These are phyloP conservation scores for Cordyceps fumosorosea DNA, from an alignment of 2,329 filamentous ascomycete species.

Conservation along the genomic window DNA sequence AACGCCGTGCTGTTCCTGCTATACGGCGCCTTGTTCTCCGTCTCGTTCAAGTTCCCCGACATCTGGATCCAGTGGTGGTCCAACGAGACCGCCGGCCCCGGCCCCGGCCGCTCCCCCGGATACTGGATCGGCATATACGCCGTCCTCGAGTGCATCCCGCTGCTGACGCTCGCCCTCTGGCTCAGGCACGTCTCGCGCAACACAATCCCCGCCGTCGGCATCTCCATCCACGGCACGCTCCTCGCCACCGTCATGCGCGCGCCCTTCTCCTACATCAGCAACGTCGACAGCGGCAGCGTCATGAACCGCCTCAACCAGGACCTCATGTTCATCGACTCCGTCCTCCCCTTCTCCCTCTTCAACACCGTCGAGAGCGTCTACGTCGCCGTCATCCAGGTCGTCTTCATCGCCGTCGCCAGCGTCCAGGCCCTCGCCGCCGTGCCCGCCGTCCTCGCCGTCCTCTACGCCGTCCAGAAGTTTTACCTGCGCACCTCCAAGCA, in stretches of 20 bases:
- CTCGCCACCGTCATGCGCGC: not conserved
- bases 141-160: not conserved
- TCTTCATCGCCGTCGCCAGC: not conserved
- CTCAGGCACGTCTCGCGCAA: not conserved
- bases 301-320: constrained; percentile 7
- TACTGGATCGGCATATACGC: constrained; percentile 1
- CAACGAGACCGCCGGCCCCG: not conserved
- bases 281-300: not conserved
- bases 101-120: not conserved
- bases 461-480: not conserved
- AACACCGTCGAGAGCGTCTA: constrained; percentile 1
- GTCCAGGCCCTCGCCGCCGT: not conserved
- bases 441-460: not conserved
- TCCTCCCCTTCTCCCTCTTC: not conserved
- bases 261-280: constrained; percentile 6
- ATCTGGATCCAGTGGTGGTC: constrained; percentile 8
- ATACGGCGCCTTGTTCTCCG: not conserved
- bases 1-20: not conserved
- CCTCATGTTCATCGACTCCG: not conserved
- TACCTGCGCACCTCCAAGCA: constrained; percentile 5
- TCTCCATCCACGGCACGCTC: not conserved
- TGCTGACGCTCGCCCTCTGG: too few species aligned
- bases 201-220: not conserved
- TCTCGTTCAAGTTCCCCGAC: constrained; percentile 1
- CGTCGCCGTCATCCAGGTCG: not conserved